These are phyloP conservation scores for Geotrichum siamense DNA, from an alignment of 1,139 yeast species.

Conservation along the genomic window DNA sequence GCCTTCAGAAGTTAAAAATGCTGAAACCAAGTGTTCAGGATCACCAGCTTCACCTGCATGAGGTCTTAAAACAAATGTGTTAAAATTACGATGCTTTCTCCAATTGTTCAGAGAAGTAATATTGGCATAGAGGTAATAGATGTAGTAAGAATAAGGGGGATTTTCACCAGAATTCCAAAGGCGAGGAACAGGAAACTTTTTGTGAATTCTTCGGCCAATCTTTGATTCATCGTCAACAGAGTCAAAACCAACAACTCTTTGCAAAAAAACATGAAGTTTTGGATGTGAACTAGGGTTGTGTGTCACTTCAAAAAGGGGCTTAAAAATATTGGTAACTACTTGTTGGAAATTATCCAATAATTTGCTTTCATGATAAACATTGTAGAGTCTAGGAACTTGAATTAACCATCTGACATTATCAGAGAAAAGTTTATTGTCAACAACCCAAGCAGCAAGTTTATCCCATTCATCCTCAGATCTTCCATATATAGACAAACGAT, in stretches of 20 bases:
- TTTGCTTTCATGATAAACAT: slow-evolving; percentile 72
- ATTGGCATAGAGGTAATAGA: slow-evolving; percentile 82
- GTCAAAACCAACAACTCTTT: slow-evolving; percentile 94
- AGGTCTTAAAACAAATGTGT: slow-evolving; percentile 88
- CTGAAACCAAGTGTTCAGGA: slow-evolving; percentile 89
- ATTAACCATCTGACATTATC: slow-evolving; percentile 96
- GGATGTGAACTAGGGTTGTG: slow-evolving; percentile 80
- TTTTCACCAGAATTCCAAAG: slow-evolving; percentile 71
- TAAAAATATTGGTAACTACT: slow-evolving; percentile 66
- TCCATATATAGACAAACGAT: slow-evolving; percentile 90
- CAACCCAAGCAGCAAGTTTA: slow-evolving; percentile 87
- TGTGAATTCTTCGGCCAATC: slow-evolving; percentile 69
- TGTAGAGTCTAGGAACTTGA: slow-evolving; percentile 90
- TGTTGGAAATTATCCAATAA: slow-evolving; percentile 67
- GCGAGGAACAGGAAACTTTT: slow-evolving; percentile 74
- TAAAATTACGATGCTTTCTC: slow-evolving; percentile 65
- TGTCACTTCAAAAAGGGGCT: slow-evolving; percentile 90
- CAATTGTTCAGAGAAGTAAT: slow-evolving; percentile 77
- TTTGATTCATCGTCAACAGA: slow-evolving; percentile 98
- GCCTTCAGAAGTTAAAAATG: slow-evolving; percentile 83
- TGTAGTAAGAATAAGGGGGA: slow-evolving; percentile 94
- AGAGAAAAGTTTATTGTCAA: slow-evolving; percentile 84
- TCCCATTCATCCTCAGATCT: slow-evolving; percentile 90
- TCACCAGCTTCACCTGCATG: slow-evolving; percentile 99
- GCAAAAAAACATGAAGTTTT: slow-evolving; percentile 76